Evolutionary conservation across 1,139 yeast species (phyloP), one percentile per base, ranked within the genome.

Genomic region (Debaryomyces singareniensis): DNA sequence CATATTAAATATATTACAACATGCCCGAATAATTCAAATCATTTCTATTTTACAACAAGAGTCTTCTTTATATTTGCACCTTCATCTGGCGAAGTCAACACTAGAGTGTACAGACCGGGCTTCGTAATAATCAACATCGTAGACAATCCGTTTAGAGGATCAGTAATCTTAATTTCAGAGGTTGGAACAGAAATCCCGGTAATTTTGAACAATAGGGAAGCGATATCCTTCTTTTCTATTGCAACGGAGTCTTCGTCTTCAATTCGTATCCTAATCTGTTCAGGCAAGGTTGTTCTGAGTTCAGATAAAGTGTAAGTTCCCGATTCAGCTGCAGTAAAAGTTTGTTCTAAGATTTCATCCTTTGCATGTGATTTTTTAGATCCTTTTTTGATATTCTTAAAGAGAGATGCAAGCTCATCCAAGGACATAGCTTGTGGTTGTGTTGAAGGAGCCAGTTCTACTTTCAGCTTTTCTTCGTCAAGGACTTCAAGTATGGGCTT

Each of bases 371-470:
- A 18, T 18, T 18, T 18, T n/a, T n/a, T 7, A 7, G 21, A 18
- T 7, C n/a, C n/a, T 7, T 16, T 72, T 62, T 58, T 80, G 57
- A 59, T 53, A 30, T 45, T 42, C 27, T 49, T 49, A 40, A 67
- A 64, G 37, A 67, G 54, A 29, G 35, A 43, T 5, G 68, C 53
- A 39, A 67, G 61, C 36, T 65, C 69, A 28, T 58, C 58, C 34
- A 61, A 47, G 2, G 71, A 58, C 52, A 64, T 47, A n/a, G 67
- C 57, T 14, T 25, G n/a, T 11, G 5, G 6, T 7, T 20, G 16
- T 13, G 3, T 14, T 16, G 9, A 11, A 10, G 5, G 25, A 11
- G 21, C 28, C 20, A 33, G 36, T 5, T 27, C 28, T 10, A 35
- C 29, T 24, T 36, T 36, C 20, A 31, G 35, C 3, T 26, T 29